These are phyloP conservation scores for Pulicaria dysenterica DNA, from an alignment of 129 eudicot species.

Conservation along the genomic window DNA sequence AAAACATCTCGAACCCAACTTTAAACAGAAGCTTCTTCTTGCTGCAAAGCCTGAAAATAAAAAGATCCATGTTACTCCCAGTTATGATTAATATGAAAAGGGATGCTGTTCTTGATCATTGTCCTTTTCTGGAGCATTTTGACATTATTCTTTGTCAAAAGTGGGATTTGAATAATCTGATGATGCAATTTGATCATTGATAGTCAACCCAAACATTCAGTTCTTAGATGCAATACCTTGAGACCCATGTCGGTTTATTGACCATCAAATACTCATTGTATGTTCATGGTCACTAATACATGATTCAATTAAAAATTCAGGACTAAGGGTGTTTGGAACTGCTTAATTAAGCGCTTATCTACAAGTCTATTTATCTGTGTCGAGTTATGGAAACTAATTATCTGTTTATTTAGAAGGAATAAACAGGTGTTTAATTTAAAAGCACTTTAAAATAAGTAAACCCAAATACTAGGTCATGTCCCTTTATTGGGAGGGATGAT, in stretches of 20 bases:
- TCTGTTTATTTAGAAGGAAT: no score
- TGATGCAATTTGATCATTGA: conserved; percentile 19
- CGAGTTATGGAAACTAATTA: no score
- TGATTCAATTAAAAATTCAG: no score
- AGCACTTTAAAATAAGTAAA: no score
- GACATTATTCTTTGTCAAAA: conserved; percentile 24
- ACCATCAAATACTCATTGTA: not conserved
- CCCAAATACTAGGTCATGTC: no score
- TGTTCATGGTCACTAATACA: not conserved
- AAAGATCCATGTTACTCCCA: not conserved
- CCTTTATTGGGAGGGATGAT: no score
- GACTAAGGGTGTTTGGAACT: no score
- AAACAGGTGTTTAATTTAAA: no score
- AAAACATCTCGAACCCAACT: conserved; percentile 62
- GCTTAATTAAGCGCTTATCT: no score
- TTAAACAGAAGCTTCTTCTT: conserved; percentile 47
- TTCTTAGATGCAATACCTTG: conserved; percentile 8
- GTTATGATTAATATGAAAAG: not conserved
- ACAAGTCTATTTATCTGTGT: no score
- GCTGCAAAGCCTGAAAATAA: not conserved
- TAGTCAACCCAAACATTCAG: conserved; percentile 23
- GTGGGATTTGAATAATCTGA: conserved; percentile 12
- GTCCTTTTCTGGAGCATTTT: not conserved
- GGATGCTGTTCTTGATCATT: conserved; percentile 3
- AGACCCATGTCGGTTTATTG: conserved; percentile 3